Conservation (phyloP, 805 yeast genomes). For the Candida anglica region DNA sequence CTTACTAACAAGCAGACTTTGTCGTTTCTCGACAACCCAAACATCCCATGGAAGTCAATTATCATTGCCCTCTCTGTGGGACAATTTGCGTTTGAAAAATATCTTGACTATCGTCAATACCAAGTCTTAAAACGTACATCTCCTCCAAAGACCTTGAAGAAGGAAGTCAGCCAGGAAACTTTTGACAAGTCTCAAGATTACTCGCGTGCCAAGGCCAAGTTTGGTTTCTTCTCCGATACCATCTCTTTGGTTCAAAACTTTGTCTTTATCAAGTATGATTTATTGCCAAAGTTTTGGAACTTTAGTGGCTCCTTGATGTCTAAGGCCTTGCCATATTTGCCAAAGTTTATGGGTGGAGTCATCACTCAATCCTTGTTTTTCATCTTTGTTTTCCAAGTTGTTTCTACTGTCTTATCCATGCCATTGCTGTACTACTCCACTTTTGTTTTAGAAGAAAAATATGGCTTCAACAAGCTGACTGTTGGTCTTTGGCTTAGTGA, state of each 20-base stretch:
- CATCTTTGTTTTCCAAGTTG: constrained; percentile 50
- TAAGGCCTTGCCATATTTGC: constrained; percentile 39
- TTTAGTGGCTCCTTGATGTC: constrained; percentile 62
- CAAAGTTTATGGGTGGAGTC: constrained; percentile 45
- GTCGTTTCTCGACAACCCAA: constrained; percentile 57
- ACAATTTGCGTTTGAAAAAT: constrained; percentile 71
- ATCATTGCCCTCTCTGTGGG: constrained; percentile 72
- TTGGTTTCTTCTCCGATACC: constrained; percentile 54
- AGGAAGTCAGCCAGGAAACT: constrained; percentile 67
- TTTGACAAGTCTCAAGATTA: constrained; percentile 75
- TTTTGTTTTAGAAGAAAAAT: constrained; percentile 88
- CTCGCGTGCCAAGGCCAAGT: constrained; percentile 72
- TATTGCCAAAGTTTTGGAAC: constrained; percentile 38
- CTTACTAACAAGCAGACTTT: constrained; percentile 36
- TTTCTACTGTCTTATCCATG: constrained; percentile 51
- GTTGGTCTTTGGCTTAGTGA: constrained; percentile 69
- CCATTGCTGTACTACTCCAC: constrained; percentile 75
- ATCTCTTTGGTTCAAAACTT: constrained; percentile 54
- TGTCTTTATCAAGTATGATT: constrained; percentile 53
- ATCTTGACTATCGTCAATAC: constrained; percentile 75
- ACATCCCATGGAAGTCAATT: constrained; percentile 75
- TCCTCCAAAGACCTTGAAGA: constrained; percentile 68
- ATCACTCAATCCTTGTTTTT: constrained; percentile 67
- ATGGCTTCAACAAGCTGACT: constrained; percentile 90
- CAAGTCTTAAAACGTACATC: constrained; percentile 48